A percentile compares a stretch with the other conserved stretches of the same genome.
These are phyloP conservation scores for Irpex sp. DNA, from an alignment of 1,284 basidiomycete species.

Conservation along the genomic window DNA sequence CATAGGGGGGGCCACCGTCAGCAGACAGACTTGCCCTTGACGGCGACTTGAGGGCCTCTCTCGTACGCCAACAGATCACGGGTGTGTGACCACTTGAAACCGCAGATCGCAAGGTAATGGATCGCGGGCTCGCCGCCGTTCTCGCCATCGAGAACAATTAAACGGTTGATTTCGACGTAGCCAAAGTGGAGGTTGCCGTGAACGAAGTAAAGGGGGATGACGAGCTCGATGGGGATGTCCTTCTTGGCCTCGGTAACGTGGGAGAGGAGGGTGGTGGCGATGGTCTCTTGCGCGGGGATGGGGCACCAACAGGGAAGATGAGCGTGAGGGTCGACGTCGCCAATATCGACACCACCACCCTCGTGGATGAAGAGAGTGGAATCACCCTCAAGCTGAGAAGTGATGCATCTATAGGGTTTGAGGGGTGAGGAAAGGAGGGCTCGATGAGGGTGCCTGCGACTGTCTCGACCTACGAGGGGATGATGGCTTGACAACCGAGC, in stretches of 20 bases:
- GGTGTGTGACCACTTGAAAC: conserved; percentile 98
- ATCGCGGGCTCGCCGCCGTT: conserved; percentile 76
- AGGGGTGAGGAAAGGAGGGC: conserved; percentile 76
- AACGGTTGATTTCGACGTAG: conserved; percentile 99
- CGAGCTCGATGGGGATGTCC: conserved; percentile 89
- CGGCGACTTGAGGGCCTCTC: conserved; percentile 36
- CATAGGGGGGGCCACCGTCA: conserved; percentile 97
- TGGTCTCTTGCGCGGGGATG: conserved; percentile 75
- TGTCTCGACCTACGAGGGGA: conserved; percentile 71
- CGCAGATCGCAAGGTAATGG: conserved; percentile 95
- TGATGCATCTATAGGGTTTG: conserved; percentile 99
- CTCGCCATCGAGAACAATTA: conserved; percentile 89
- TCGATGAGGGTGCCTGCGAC: conserved; percentile 84
- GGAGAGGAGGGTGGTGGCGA: conserved; percentile 74
- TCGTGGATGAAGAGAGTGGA: conserved; percentile 98
- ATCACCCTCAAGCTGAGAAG: conserved; percentile 93
- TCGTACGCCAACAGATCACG: conserved; percentile 84
- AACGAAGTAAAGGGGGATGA: conserved; percentile 93
- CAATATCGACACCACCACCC: conserved; percentile 93
- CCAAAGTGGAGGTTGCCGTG: conserved; percentile 98
- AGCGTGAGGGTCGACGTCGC: conserved; percentile 95
- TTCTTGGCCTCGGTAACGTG: conserved; percentile 82
- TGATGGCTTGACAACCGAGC: too few species aligned
- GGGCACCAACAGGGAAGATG: conserved; percentile 72
- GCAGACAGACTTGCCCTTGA: conserved; percentile 58